Conservation (phyloP, 768 basidiomycete species). For the Ephemerocybe angulata region DNA sequence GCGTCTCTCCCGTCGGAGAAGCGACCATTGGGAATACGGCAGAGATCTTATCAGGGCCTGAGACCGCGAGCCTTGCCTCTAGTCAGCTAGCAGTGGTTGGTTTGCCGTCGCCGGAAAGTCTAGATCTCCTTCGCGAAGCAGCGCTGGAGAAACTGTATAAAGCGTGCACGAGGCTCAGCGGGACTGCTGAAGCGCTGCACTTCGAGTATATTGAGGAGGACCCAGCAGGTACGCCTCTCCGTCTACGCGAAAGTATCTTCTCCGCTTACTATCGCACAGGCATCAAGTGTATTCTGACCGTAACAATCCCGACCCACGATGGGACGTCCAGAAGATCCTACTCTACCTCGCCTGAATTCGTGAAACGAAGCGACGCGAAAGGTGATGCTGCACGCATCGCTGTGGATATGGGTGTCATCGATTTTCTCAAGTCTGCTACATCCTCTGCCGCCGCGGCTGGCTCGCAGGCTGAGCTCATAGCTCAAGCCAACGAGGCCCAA, state of each 20-base stretch:
- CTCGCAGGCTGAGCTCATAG: slow-evolving; percentile 25
- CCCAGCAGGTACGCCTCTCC: slow-evolving; percentile 19
- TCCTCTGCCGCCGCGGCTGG: not conserved
- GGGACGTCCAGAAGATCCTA: slow-evolving; percentile 47
- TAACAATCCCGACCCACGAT: slow-evolving; percentile 44
- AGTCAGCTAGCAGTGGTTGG: not conserved
- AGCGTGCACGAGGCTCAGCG: slow-evolving; percentile 39
- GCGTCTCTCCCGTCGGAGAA: no score
- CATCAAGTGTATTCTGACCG: slow-evolving; percentile 60
- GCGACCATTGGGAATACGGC: no score
- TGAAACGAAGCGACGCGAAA: slow-evolving; percentile 52
- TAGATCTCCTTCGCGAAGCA: not conserved
- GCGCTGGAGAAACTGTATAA: slow-evolving; percentile 31
- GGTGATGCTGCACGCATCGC: slow-evolving; percentile 49
- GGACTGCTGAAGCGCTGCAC: slow-evolving; percentile 37
- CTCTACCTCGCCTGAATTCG: slow-evolving; percentile 42
- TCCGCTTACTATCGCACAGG: slow-evolving; percentile 28
- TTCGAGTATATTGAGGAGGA: slow-evolving; percentile 47
- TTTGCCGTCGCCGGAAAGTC: slow-evolving; percentile 9
- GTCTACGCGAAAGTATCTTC: slow-evolving; percentile 8
- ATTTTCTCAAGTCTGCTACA: slow-evolving; percentile 32
- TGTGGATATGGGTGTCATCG: slow-evolving; percentile 55
- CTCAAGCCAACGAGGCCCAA: slow-evolving; percentile 27
- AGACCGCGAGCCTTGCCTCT: not conserved
- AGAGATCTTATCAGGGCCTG: no score